phyloP scores from a whole-genome alignment of 2,329 filamentous ascomycete genomes.

The Sphaerulina musiva region DNA sequence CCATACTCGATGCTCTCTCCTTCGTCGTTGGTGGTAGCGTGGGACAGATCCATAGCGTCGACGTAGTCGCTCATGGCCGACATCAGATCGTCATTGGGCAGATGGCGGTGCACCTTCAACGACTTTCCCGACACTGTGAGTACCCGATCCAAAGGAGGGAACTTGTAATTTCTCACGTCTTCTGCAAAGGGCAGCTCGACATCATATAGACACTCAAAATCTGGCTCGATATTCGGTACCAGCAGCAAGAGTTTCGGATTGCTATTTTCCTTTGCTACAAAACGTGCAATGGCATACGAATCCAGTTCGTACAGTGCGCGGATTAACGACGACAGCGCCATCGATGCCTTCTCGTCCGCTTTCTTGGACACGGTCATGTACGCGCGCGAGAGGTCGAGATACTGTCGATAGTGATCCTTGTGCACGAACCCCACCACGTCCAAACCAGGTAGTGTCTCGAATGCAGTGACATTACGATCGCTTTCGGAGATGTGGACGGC shows the following conservation, averaged over 20 bases:
- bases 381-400: conserved; percentile 75
- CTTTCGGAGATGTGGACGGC: conserved; percentile 82
- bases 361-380: conserved; percentile 71
- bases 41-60: conserved; percentile 81
- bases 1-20: conserved; percentile 63
- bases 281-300: conserved; percentile 75
- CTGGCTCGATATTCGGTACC: conserved; percentile 68
- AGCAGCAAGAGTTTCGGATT: conserved; percentile 71
- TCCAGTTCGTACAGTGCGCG: conserved; percentile 80
- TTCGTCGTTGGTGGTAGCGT: conserved; percentile 64
- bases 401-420: conserved; percentile 63
- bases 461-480: conserved; percentile 80
- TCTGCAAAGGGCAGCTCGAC: conserved; percentile 88
- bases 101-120: conserved; percentile 72
- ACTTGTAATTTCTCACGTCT: conserved; percentile 83
- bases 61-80: conserved; percentile 87
- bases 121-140: conserved; percentile 78
- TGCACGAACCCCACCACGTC: conserved; percentile 83
- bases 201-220: conserved; percentile 81
- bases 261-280: conserved; percentile 78
- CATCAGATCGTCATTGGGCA: conserved; percentile 68
- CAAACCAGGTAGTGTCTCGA: conserved; percentile 68
- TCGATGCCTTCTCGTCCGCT: conserved; percentile 70
- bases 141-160: conserved; percentile 81
- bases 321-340: conserved; percentile 83